Evolutionary conservation across 176 grass and related monocot genomes (phyloP).

Genomic region (Phoenix dactylifera): DNA sequence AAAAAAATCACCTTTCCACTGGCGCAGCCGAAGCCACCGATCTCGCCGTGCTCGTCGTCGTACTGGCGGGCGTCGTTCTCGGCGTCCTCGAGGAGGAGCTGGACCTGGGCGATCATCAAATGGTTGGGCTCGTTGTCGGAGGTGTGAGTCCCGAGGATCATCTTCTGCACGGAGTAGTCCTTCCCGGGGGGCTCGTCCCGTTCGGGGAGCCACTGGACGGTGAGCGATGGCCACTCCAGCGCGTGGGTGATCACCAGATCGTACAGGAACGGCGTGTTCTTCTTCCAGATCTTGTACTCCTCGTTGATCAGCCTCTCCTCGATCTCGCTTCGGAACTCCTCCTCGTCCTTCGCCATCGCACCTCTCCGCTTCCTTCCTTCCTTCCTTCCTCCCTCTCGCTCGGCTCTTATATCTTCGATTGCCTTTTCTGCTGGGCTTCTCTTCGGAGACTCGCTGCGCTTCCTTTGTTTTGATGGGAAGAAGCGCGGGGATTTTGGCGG

Average conservation of each 20-base stretch:
- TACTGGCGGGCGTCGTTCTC: slow-evolving; percentile 72
- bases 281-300: slow-evolving; percentile 99
- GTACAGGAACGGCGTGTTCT: slow-evolving; percentile 96
- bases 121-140: slow-evolving; percentile 94
- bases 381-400: no score
- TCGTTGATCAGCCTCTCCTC: slow-evolving; percentile 88
- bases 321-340: slow-evolving; percentile 70
- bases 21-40: slow-evolving; percentile 61
- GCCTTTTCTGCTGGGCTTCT: no score
- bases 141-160: slow-evolving; percentile 89
- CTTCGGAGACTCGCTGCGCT: no score
- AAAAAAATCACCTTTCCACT: slow-evolving; percentile 14
- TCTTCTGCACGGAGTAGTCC: slow-evolving; percentile 91
- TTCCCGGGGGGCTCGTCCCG: slow-evolving; percentile 65
- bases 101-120: slow-evolving; percentile 88
- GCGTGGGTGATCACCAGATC: slow-evolving; percentile 94
- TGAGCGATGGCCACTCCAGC: slow-evolving; percentile 93
- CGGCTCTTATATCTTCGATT: no score
- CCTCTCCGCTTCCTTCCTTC: neutral
- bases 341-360: slow-evolving; percentile 70
- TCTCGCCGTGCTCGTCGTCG: slow-evolving; percentile 73
- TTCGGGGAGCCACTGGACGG: slow-evolving; percentile 88
- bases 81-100: slow-evolving; percentile 73
- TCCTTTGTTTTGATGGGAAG: no score
- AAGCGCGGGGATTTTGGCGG: no score